phyloP scores from a whole-genome alignment of 805 yeast species.

The Zygotorulaspora chibaensis region DNA sequence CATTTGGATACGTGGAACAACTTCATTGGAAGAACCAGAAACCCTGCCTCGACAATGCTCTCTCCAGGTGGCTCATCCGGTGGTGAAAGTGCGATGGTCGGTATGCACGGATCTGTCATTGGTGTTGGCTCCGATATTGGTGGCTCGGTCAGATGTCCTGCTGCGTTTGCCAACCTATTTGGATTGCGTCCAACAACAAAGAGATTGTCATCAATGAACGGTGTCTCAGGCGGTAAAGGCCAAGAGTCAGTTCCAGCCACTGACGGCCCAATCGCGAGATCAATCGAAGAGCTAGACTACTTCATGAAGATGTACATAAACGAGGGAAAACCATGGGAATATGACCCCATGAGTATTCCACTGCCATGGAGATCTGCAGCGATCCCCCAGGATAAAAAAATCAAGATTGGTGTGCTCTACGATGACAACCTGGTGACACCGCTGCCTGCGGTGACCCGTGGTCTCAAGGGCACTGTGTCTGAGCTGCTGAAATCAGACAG shows the following conservation, averaged over 20 bases:
- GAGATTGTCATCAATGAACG: conserved; percentile 42
- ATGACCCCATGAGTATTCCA: conserved; percentile 37
- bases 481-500: conserved; percentile 51
- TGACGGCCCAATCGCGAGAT: conserved; percentile 63
- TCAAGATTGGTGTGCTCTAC: conserved; percentile 58
- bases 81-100: conserved; percentile 65
- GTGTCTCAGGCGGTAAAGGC: conserved; percentile 54
- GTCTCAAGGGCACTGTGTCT: conserved; percentile 47
- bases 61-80: conserved; percentile 73
- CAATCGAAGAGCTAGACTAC: conserved; percentile 61
- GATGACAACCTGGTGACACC: conserved; percentile 66
- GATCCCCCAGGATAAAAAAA: conserved; percentile 32
- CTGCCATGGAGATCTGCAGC: conserved; percentile 40
- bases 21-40: conserved; percentile 55
- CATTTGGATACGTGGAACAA: conserved; percentile 60
- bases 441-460: conserved; percentile 60
- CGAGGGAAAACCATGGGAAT: conserved; percentile 60
- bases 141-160: conserved; percentile 65
- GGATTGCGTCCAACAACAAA: conserved; percentile 63
- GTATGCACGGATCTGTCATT: conserved; percentile 54
- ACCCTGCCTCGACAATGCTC: conserved; percentile 52
- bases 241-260: conserved; percentile 64
- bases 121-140: conserved; percentile 73
- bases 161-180: conserved; percentile 57
- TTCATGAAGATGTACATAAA: conserved; percentile 62